Percentiles rank a stretch among this genome's conserved stretches.
Conservation (phyloP, 2,329 filamentous ascomycete genomes). For the Penicillium olsonii region DNA sequence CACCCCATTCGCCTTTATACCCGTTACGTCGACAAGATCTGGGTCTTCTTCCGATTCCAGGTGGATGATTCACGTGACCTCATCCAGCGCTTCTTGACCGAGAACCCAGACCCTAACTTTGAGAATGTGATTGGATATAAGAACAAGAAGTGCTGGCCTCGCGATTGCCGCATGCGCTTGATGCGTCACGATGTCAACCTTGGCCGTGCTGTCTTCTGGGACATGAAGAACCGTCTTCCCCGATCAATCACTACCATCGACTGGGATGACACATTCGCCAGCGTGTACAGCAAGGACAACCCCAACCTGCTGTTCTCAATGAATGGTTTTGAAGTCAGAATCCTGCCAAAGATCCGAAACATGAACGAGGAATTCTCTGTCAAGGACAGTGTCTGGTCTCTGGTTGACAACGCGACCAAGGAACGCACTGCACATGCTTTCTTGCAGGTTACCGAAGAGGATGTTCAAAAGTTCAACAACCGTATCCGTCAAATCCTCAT, state of each 20-base stretch:
- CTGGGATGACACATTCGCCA: constrained; percentile 98
- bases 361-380: constrained; percentile 94
- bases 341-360: constrained; percentile 92
- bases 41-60: constrained; percentile 93
- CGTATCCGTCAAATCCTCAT: constrained; percentile 97
- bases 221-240: constrained; percentile 93
- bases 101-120: constrained; percentile 97
- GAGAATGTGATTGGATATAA: constrained; percentile 99
- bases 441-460: constrained; percentile 94
- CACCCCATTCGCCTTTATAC: constrained; percentile 98
- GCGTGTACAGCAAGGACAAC: constrained; percentile 97
- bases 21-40: constrained; percentile 96
- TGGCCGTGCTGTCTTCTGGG: constrained; percentile 97
- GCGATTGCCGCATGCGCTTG: constrained; percentile 94
- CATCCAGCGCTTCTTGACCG: constrained; percentile 95
- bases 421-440: constrained; percentile 97
- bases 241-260: constrained; percentile 96
- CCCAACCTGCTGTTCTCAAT: constrained; percentile 97
- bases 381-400: constrained; percentile 97
- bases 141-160: constrained; percentile 99
- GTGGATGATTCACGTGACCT: constrained; percentile 93
- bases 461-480: constrained; percentile 99
- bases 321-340: constrained; percentile 96
- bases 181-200: constrained; percentile 99
- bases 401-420: constrained; percentile 95